Percentiles rank a stretch among this genome's conserved stretches.
Evolutionary conservation across 805 yeast genomes (phyloP).

Genomic region (Cyberlindnera americana): DNA sequence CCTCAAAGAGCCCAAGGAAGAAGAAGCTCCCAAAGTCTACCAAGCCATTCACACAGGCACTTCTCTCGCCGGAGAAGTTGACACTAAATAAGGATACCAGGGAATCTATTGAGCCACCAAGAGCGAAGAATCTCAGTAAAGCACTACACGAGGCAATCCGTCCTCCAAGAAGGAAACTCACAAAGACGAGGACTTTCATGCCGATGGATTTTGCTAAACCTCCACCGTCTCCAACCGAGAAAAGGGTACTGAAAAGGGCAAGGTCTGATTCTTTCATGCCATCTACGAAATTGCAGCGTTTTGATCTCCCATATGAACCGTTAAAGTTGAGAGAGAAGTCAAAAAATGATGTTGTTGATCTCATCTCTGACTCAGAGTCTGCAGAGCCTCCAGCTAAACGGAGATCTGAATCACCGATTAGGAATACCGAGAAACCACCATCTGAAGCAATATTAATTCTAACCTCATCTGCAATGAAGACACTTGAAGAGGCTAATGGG

Average conservation of each 20-base stretch:
- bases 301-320: too few species aligned
- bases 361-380: too few species aligned
- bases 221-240: not conserved
- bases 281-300: too few species aligned
- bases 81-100: conserved; percentile 1
- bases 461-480: too few species aligned
- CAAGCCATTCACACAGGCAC: not conserved
- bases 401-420: too few species aligned
- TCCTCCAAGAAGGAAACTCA: not conserved
- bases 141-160: not conserved
- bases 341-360: not conserved
- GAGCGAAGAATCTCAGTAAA: too few species aligned
- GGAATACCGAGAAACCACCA: too few species aligned
- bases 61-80: conserved; percentile 5
- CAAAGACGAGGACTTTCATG: not conserved
- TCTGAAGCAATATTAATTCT: too few species aligned
- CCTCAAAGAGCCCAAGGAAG: conserved; percentile 3
- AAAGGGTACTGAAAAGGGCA: not conserved
- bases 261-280: not conserved
- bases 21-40: not conserved
- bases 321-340: not conserved
- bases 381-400: too few species aligned
- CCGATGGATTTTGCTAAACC: not conserved
- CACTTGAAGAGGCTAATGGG: too few species aligned
- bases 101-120: not conserved